These are phyloP conservation scores for Tricholoma saponaceum DNA, from an alignment of 768 basidiomycete species.

Conservation along the genomic window DNA sequence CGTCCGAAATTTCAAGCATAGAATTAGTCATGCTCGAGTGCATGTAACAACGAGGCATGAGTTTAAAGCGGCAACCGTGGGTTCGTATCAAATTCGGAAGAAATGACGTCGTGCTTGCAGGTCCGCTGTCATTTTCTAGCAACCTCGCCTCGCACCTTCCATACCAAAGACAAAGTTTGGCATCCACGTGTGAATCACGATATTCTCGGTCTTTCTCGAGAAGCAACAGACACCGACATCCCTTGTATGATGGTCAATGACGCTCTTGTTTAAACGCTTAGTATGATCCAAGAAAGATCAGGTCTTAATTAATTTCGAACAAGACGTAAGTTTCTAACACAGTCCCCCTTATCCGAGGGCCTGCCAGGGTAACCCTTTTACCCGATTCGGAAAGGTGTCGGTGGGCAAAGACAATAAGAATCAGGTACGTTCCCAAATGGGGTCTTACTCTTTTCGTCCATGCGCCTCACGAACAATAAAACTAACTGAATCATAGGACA, in stretches of 20 bases:
- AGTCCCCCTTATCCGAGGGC: background rate
- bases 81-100: background rate
- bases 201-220: background rate
- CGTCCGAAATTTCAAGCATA: background rate
- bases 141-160: background rate
- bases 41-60: background rate
- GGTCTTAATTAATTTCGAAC: background rate
- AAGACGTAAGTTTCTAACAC: background rate
- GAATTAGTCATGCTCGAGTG: background rate
- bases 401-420: constrained; percentile 34
- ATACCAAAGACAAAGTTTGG: constrained; percentile 1
- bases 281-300: too few species aligned
- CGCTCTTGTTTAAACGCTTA: background rate
- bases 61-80: background rate
- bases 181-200: constrained; percentile 1
- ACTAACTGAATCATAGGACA: constrained; percentile 19
- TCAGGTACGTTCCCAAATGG: constrained; percentile 33
- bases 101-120: background rate
- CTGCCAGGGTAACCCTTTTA: constrained; percentile 12
- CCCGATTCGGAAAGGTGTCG: constrained; percentile 11
- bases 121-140: background rate
- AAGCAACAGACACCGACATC: background rate
- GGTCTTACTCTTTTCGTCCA: constrained; percentile 11
- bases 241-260: background rate
- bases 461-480: constrained; percentile 18